These are phyloP conservation scores for Cladochytrium tenue DNA, from an alignment of 371 early-diverging fungal species.

Conservation along the genomic window DNA sequence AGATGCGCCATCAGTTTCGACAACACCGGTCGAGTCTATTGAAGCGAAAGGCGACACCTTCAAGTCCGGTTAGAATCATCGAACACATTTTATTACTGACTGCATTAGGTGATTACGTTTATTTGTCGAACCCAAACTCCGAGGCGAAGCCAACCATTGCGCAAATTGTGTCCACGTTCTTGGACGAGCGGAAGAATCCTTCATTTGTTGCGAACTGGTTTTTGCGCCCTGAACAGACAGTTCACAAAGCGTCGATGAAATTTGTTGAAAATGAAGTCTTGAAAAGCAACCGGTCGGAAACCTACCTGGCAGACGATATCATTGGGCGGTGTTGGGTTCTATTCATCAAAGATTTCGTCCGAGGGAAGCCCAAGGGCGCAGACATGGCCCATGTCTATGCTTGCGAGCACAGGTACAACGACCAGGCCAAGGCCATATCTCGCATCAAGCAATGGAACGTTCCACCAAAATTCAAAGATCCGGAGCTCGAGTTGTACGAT, in stretches of 20 bases:
- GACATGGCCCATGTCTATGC: slow-evolving; percentile 45
- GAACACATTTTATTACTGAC: too few species aligned
- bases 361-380: slow-evolving; percentile 41
- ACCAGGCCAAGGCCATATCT: slow-evolving; percentile 30
- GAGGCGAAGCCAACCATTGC: slow-evolving; percentile 46
- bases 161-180: slow-evolving; percentile 32
- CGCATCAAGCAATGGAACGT: slow-evolving; percentile 49
- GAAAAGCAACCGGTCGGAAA: slow-evolving; percentile 43
- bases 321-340: slow-evolving; percentile 54
- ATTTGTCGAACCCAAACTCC: slow-evolving; percentile 41
- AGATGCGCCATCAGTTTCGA: neutral
- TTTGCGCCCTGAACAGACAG: slow-evolving; percentile 56
- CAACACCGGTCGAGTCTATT: slow-evolving; percentile 15
- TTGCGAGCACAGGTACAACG: slow-evolving; percentile 55
- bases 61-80: slow-evolving; percentile 3
- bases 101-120: slow-evolving; percentile 47
- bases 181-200: neutral
- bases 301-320: slow-evolving; percentile 39
- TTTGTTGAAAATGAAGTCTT: slow-evolving; percentile 58
- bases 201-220: slow-evolving; percentile 48
- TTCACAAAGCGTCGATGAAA: slow-evolving; percentile 38
- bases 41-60: slow-evolving; percentile 5
- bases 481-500: slow-evolving; percentile 35
- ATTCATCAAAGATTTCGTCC: slow-evolving; percentile 44
- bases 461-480: slow-evolving; percentile 14